Evolutionary conservation across 805 yeast species (phyloP).

Genomic region (Candida rishiriensis): DNA sequence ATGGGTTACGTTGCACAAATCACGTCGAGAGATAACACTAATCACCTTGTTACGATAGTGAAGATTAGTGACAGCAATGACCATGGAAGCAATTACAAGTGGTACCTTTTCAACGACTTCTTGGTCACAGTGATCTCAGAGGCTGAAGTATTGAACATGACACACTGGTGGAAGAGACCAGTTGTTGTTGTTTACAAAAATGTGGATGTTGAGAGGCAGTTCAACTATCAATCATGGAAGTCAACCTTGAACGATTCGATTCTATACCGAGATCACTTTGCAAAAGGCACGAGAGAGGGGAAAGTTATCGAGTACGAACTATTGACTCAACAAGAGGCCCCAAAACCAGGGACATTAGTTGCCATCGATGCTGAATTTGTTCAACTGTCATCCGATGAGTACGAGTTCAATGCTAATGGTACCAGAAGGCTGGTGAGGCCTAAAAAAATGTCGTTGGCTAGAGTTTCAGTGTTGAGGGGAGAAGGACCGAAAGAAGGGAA

Average conservation of each 20-base stretch:
- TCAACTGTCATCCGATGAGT: slow-evolving; percentile 67
- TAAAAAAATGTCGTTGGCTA: slow-evolving; percentile 69
- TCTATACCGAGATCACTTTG: slow-evolving; percentile 70
- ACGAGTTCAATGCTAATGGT: slow-evolving; percentile 75
- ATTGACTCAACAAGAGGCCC: slow-evolving; percentile 67
- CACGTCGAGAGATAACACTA: slow-evolving; percentile 46
- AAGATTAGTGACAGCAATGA: slow-evolving; percentile 33
- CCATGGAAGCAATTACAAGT: slow-evolving; percentile 29
- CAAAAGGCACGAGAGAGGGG: slow-evolving; percentile 58
- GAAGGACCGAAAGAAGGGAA: slow-evolving; percentile 61
- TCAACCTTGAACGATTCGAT: slow-evolving; percentile 54
- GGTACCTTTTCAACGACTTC: slow-evolving; percentile 92
- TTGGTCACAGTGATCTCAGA: slow-evolving; percentile 72
- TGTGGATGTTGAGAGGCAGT: slow-evolving; percentile 35
- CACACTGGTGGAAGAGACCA: slow-evolving; percentile 81
- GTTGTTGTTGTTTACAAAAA: slow-evolving; percentile 64
- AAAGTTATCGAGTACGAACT: slow-evolving; percentile 60
- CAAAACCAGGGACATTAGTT: slow-evolving; percentile 66
- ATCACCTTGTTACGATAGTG: slow-evolving; percentile 58
- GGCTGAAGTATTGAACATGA: slow-evolving; percentile 70
- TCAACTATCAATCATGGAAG: slow-evolving; percentile 49
- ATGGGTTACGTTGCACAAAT: slow-evolving; percentile 70
- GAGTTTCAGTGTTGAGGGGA: slow-evolving; percentile 83
- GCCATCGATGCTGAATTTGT: slow-evolving; percentile 99
- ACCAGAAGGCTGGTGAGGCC: slow-evolving; percentile 67